Evolutionary conservation across 1,139 yeast species (phyloP).

Genomic region (Geotrichum bryndzae): DNA sequence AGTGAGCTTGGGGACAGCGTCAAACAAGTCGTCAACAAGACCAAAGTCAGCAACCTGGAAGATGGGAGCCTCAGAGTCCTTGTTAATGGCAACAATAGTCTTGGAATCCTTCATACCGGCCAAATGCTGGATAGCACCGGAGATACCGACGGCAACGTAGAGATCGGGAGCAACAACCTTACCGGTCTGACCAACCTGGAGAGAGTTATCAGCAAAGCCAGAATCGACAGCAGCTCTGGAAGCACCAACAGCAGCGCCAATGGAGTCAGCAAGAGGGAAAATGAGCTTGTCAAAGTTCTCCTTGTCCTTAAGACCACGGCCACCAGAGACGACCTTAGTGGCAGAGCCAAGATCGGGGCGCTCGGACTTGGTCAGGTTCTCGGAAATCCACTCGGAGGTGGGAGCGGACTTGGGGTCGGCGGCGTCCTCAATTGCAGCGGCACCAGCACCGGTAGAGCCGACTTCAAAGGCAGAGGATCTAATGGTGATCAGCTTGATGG

Average conservation of each 20-base stretch:
- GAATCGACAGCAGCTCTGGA: slow-evolving; percentile 94
- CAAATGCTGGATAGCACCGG: slow-evolving; percentile 96
- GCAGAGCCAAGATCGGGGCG: slow-evolving; percentile 93
- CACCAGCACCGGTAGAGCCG: slow-evolving; percentile 39
- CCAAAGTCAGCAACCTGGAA: slow-evolving; percentile 89
- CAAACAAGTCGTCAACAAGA: slow-evolving; percentile 80
- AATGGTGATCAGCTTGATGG: slow-evolving; percentile 61
- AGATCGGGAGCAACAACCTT: slow-evolving; percentile 95
- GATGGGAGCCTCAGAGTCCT: slow-evolving; percentile 90
- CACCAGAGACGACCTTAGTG: slow-evolving; percentile 76
- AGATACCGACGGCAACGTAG: slow-evolving; percentile 86
- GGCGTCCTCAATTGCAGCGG: slow-evolving; percentile 50
- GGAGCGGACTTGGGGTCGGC: slow-evolving; percentile 33
- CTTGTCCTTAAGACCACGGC: slow-evolving; percentile 87
- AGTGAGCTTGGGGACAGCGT: slow-evolving; percentile 81
- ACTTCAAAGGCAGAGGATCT: slow-evolving; percentile 83
- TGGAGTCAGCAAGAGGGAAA: slow-evolving; percentile 76
- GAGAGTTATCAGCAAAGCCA: slow-evolving; percentile 93
- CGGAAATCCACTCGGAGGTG: slow-evolving; percentile 55
- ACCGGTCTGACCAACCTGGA: slow-evolving; percentile 98
- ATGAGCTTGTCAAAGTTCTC: slow-evolving; percentile 75
- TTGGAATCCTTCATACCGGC: slow-evolving; percentile 98
- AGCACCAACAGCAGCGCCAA: slow-evolving; percentile 94
- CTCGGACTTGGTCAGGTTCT: slow-evolving; percentile 66
- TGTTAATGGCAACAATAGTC: slow-evolving; percentile 88